phyloP scores from a whole-genome alignment of 1,139 yeast species.

The Kurtzmaniella quercitrusa region DNA sequence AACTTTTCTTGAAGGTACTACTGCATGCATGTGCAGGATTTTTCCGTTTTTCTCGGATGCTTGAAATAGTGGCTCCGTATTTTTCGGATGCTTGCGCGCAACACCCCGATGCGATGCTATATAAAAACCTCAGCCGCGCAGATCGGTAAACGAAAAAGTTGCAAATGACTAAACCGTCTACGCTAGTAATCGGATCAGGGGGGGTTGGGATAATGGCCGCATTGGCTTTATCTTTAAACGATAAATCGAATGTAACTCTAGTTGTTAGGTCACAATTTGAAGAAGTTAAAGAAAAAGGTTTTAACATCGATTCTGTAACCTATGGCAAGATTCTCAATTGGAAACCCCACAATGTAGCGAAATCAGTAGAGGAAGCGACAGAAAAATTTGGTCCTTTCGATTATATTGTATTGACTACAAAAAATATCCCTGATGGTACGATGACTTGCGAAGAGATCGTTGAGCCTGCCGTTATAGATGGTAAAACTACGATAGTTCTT shows the following conservation, averaged over 20 bases:
- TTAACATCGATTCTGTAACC: constrained; percentile 53
- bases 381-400: constrained; percentile 51
- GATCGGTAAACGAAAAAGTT: no score
- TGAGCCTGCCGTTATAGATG: constrained; percentile 47
- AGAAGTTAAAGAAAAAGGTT: constrained; percentile 49
- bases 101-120: no score
- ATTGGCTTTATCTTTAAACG: constrained; percentile 43
- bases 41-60: no score
- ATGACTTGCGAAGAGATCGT: constrained; percentile 57
- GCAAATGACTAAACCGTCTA: no score
- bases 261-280: constrained; percentile 71
- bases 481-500: constrained; percentile 48
- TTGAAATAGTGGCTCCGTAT: no score
- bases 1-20: no score
- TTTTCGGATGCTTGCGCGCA: no score
- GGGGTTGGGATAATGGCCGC: constrained; percentile 74
- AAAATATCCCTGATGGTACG: constrained; percentile 64
- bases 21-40: no score
- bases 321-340: constrained; percentile 53
- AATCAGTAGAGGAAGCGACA: constrained; percentile 43
- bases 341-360: constrained; percentile 48
- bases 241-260: constrained; percentile 51
- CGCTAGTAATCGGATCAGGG: constrained; percentile 30
- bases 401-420: constrained; percentile 63
- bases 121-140: no score